phyloP scores from a whole-genome alignment of 2,329 filamentous ascomycete genomes.

The Fusarium longipes region DNA sequence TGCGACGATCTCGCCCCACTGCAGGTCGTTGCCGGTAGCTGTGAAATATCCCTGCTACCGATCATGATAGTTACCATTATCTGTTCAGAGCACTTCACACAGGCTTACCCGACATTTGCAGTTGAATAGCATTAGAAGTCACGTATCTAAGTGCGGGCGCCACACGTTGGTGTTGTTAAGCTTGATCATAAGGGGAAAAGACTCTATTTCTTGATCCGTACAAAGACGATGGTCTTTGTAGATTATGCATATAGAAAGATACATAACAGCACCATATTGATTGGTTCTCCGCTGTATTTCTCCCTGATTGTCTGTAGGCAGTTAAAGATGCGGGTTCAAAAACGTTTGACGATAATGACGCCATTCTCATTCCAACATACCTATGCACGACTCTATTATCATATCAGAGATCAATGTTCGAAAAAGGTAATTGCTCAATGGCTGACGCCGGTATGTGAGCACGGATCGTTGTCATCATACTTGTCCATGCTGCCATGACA shows the following conservation, averaged over 20 bases:
- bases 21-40: neutral
- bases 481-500: neutral
- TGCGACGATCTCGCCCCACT: neutral
- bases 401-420: neutral
- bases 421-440: neutral
- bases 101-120: neutral
- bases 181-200: neutral
- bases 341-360: conserved; percentile 21
- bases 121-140: neutral
- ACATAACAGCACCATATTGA: neutral
- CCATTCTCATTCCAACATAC: conserved; percentile 27
- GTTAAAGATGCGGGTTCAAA: no score
- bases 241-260: neutral
- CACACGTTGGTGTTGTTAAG: neutral
- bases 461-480: conserved; percentile 12
- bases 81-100: neutral
- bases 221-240: neutral
- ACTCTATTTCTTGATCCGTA: neutral
- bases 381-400: neutral
- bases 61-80: neutral
- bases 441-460: conserved; percentile 1
- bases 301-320: conserved; percentile 11
- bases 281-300: neutral
- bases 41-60: neutral
- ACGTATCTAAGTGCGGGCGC: neutral